Evolutionary conservation across 2,329 filamentous ascomycete genomes (phyloP).

Genomic region (Periglandula ipomoeae): DNA sequence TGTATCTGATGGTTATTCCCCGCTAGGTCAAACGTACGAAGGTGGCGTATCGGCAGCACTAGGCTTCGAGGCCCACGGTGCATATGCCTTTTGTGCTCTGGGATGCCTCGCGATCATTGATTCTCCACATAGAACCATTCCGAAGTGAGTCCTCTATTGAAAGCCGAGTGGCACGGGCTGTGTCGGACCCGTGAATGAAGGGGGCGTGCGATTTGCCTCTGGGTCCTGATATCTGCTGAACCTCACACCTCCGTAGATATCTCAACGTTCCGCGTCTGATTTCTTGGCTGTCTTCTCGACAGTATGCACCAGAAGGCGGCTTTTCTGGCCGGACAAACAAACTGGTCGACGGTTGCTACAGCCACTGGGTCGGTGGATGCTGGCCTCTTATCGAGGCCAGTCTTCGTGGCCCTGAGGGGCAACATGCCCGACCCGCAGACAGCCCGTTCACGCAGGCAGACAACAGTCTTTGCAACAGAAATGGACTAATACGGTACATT

Average conservation of each 20-base stretch:
- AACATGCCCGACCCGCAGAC: conserved; percentile 19
- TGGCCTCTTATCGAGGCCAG: conserved; percentile 86
- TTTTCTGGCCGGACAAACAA: conserved; percentile 95
- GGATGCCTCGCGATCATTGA: conserved; percentile 83
- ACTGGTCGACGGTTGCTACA: conserved; percentile 95
- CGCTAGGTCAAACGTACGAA: conserved; percentile 79
- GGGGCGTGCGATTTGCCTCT: not conserved
- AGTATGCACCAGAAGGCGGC: conserved; percentile 85
- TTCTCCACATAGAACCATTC: conserved; percentile 64
- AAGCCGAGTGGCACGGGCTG: not conserved
- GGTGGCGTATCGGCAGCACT: conserved; percentile 84
- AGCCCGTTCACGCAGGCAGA: conserved; percentile 21
- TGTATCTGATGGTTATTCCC: conserved; percentile 5
- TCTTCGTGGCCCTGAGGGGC: conserved; percentile 43
- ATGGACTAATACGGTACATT: conserved; percentile 83
- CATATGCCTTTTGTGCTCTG: conserved; percentile 90
- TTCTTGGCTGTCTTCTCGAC: conserved; percentile 81
- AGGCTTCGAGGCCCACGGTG: conserved; percentile 86
- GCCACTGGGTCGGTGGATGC: conserved; percentile 93
- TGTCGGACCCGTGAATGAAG: not conserved
- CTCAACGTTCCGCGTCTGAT: conserved; percentile 70
- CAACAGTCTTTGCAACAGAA: conserved; percentile 63
- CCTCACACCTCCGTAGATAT: conserved; percentile 38
- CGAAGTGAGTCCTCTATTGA: conserved; percentile 44
- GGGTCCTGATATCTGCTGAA: conserved; percentile 21